phyloP scores from a whole-genome alignment of 345 rosid species.

The Aurinia saxatilis region DNA sequence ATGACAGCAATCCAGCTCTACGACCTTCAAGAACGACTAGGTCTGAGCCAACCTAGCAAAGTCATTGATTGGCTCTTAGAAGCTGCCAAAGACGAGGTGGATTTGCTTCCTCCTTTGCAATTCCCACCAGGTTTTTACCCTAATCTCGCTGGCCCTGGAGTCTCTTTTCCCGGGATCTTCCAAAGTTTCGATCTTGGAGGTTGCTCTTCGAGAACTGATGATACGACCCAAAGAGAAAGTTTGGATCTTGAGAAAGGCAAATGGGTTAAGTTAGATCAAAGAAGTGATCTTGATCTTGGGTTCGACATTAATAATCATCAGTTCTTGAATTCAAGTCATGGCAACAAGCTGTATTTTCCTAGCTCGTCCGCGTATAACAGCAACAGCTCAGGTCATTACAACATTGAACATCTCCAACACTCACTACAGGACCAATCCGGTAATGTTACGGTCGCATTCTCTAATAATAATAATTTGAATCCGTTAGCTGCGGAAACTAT shows the following conservation, averaged over 20 bases:
- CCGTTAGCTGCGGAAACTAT: constrained; percentile 23
- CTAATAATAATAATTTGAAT: constrained; percentile 22
- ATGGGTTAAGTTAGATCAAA: constrained; percentile 27
- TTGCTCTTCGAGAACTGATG: constrained; percentile 32
- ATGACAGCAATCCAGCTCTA: constrained; percentile 79
- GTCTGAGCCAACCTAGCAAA: constrained; percentile 83
- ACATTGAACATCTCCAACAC: constrained; percentile 50
- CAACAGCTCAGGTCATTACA: constrained; percentile 33
- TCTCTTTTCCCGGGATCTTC: constrained; percentile 26
- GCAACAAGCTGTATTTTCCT: constrained; percentile 17
- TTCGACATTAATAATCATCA: constrained; percentile 21
- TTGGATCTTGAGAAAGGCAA: constrained; percentile 38
- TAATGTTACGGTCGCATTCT: constrained; percentile 39
- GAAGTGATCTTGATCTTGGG: background rate
- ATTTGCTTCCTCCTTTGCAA: constrained; percentile 74
- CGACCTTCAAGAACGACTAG: constrained; percentile 82
- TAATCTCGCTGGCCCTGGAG: constrained; percentile 31
- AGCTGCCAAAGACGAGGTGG: constrained; percentile 59
- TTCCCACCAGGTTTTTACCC: constrained; percentile 59
- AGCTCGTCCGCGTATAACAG: constrained; percentile 23
- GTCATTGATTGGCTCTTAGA: constrained; percentile 89
- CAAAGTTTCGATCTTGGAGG: constrained; percentile 30
- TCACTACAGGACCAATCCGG: constrained; percentile 55
- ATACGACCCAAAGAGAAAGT: constrained; percentile 12
- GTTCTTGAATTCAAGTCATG: constrained; percentile 40